Percentiles rank a stretch among this genome's conserved stretches.
Evolutionary conservation across 371 early-diverging fungal genomes (phyloP).

Genomic region (Mortierella sp.): DNA sequence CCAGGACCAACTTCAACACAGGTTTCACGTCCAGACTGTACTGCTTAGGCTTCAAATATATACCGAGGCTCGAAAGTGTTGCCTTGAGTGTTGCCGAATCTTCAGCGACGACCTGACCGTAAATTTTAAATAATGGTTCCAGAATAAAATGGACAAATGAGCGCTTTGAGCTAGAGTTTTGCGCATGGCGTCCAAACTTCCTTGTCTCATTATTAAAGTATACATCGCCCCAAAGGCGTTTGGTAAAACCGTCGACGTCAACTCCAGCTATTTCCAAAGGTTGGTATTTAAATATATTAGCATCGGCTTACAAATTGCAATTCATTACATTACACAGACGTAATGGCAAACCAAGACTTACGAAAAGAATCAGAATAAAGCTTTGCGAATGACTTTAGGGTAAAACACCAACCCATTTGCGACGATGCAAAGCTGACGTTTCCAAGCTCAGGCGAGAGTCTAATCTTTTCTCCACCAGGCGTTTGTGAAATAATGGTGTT

Average conservation of each 20-base stretch:
- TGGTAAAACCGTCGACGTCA: conserved; percentile 86
- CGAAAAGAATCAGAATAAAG: conserved; percentile 86
- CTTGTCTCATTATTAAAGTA: conserved; percentile 86
- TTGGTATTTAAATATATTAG: background rate
- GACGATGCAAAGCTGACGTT: conserved; percentile 97
- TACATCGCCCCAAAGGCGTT: conserved; percentile 98
- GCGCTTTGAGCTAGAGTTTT: conserved; percentile 71
- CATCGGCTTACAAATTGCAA: background rate
- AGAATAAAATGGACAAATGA: conserved; percentile 97
- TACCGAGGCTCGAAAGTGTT: conserved; percentile 83
- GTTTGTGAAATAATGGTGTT: conserved; percentile 83
- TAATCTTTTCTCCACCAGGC: conserved; percentile 57
- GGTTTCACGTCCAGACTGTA: conserved; percentile 86
- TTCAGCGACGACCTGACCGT: conserved; percentile 88
- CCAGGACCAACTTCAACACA: conserved; percentile 82
- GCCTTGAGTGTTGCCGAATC: conserved; percentile 73
- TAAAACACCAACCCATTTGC: conserved; percentile 96
- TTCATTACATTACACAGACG: background rate
- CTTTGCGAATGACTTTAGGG: conserved; percentile 92
- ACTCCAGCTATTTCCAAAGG: conserved; percentile 62
- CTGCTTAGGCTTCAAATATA: conserved; percentile 83
- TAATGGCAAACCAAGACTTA: conserved; percentile 31
- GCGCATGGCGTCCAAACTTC: conserved; percentile 81
- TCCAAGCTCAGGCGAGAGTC: conserved; percentile 94
- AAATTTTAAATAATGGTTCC: conserved; percentile 96